Evolutionary conservation across 805 yeast genomes (phyloP).

Genomic region (Naumovozyma baii): DNA sequence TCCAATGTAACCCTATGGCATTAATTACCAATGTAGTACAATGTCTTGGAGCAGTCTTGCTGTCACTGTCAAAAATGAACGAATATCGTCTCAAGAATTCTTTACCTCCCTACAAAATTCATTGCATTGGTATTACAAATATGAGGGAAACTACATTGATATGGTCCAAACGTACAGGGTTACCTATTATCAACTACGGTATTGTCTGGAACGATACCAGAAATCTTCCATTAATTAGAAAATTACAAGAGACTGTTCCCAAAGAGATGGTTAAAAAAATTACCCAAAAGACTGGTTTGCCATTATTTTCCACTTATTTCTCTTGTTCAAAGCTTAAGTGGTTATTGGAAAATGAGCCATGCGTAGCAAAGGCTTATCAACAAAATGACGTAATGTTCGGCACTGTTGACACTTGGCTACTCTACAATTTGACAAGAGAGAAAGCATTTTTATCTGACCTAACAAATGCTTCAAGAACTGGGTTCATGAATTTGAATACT

Average conservation of each 20-base stretch:
- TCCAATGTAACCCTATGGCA: constrained; percentile 82
- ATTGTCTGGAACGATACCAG: constrained; percentile 96
- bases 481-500: constrained; percentile 74
- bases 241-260: constrained; percentile 45
- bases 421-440: constrained; percentile 70
- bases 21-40: constrained; percentile 63
- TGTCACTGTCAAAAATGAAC: constrained; percentile 48
- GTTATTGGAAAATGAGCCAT: constrained; percentile 72
- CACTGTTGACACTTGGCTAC: constrained; percentile 89
- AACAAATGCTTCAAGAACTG: constrained; percentile 86
- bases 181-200: constrained; percentile 69
- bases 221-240: constrained; percentile 60
- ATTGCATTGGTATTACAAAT: constrained; percentile 80
- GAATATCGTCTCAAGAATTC: constrained; percentile 36
- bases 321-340: constrained; percentile 85
- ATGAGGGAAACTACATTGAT: constrained; percentile 92
- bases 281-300: constrained; percentile 67
- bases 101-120: constrained; percentile 49
- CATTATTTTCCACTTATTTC: constrained; percentile 74
- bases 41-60: constrained; percentile 62
- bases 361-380: constrained; percentile 58
- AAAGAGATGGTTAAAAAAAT: constrained; percentile 48
- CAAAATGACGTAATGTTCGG: constrained; percentile 81
- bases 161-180: constrained; percentile 79
- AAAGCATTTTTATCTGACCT: constrained; percentile 71